Conservation (phyloP, 805 yeast genomes). For the Wickerhamomyces subpelliculosus region DNA sequence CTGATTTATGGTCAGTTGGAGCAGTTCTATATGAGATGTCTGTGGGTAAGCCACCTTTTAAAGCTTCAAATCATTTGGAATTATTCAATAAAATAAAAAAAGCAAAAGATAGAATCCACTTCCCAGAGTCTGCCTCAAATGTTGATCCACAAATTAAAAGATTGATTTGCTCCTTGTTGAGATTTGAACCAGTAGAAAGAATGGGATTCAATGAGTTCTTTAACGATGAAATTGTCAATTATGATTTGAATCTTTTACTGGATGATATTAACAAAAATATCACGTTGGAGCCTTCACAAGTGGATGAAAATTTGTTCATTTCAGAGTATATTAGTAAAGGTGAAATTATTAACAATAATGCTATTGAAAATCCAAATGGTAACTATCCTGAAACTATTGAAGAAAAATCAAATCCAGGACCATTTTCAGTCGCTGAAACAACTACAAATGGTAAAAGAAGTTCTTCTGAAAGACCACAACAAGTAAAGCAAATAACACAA, state of each 20-base stretch:
- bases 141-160: slow-evolving; percentile 59
- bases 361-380: slow-evolving; percentile 5
- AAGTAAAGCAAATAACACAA: slow-evolving; percentile 15
- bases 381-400: background rate
- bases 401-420: background rate
- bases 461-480: background rate
- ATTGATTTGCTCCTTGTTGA: slow-evolving; percentile 69
- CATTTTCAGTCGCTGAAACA: background rate
- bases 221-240: slow-evolving; percentile 55
- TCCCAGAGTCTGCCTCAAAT: slow-evolving; percentile 54
- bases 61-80: slow-evolving; percentile 90
- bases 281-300: slow-evolving; percentile 50
- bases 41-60: slow-evolving; percentile 94
- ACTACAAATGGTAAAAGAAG: background rate
- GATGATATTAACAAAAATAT: slow-evolving; percentile 42
- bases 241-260: slow-evolving; percentile 35
- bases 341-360: slow-evolving; percentile 16
- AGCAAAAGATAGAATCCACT: slow-evolving; percentile 68
- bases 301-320: slow-evolving; percentile 76
- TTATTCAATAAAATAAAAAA: slow-evolving; percentile 79
- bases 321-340: slow-evolving; percentile 62
- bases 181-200: slow-evolving; percentile 80
- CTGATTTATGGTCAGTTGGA: slow-evolving; percentile 97
- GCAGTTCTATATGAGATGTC: slow-evolving; percentile 94
- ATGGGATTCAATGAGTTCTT: slow-evolving; percentile 88